Evolutionary conservation across 306 rosid genomes (phyloP), one percentile per base, ranked within the genome.

Genomic region (Sphenostylis stenocarpa): DNA sequence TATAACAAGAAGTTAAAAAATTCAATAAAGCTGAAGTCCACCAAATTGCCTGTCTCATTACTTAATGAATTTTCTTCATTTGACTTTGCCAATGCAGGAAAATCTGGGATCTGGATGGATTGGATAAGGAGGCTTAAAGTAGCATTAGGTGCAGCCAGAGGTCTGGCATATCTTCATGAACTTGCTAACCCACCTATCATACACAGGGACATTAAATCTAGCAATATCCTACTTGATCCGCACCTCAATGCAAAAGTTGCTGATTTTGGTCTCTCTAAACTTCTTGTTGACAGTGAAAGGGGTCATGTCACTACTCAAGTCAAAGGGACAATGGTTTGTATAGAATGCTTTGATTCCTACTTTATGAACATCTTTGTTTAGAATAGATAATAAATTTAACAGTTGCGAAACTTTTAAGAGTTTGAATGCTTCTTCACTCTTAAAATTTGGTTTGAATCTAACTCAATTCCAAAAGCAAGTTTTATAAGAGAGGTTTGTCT

Each of bases 231-330:
- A 3, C 87, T 91, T 56, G 98, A 94, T 52, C 80, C 73, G 43
- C 78, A 28, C 58, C 82, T 91, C 36, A 79, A 76, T 2, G 93
- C 96, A 13, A 94, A 94, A 83, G 97, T 94, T 47, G 85, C 94
- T 0, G 98, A 94, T 81, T 94, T 94, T 72, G 98, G 98, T 52
- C 90, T 90, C 85, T 94, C 91, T 68, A 94, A 91, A 68, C 93
- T 85, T 70, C 86, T 88, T 80, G 82, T 73, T 79, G 94, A 91
- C 34, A 34, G 76, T 81, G 90, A 82, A 21, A 84, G 76, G 63
- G 88, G 84, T 53, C 91, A 94, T 75, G 67, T 91, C 78, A 84
- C 91, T 65, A 90, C 97, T 72, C 94, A 88, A 89, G 98, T 93
- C 72, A 93, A 89, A 87, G 95, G 95, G 11, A 93, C 97, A 82